These are phyloP conservation scores for Ilyonectria destructans DNA, from an alignment of 2,329 filamentous ascomycete species.

Conservation along the genomic window DNA sequence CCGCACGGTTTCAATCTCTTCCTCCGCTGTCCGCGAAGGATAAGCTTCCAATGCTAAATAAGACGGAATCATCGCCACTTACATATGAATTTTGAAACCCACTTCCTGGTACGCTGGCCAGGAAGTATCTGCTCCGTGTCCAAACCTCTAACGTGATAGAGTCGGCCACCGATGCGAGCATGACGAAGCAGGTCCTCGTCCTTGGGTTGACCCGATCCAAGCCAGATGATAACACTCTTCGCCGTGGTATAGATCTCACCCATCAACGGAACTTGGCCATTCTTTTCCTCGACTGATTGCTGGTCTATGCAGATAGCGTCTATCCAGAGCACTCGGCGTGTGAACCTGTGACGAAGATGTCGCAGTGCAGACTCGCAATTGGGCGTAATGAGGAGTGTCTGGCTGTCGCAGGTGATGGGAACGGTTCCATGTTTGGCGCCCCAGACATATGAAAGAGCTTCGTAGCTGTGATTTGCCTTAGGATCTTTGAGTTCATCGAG, in stretches of 20 bases:
- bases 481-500: conserved; percentile 10
- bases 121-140: conserved; percentile 3
- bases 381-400: neutral
- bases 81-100: conserved; percentile 14
- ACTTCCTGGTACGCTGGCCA: conserved; percentile 3
- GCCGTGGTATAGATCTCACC: neutral
- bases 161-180: conserved; percentile 2
- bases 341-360: neutral
- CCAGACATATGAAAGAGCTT: conserved; percentile 7
- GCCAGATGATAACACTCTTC: neutral
- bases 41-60: neutral
- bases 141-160: conserved; percentile 3
- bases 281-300: neutral
- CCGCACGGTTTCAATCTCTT: conserved; percentile 6
- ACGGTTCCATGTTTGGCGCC: neutral
- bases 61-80: neutral
- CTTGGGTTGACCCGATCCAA: neutral
- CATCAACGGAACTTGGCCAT: neutral
- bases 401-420: neutral
- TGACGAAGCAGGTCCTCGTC: conserved; percentile 16
- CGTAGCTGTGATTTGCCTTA: neutral
- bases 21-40: conserved; percentile 6
- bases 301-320: conserved; percentile 14
- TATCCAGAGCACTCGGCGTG: conserved; percentile 9
- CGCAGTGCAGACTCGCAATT: neutral